phyloP scores from a whole-genome alignment of 106 monocot species.

The Posidonia australis region DNA sequence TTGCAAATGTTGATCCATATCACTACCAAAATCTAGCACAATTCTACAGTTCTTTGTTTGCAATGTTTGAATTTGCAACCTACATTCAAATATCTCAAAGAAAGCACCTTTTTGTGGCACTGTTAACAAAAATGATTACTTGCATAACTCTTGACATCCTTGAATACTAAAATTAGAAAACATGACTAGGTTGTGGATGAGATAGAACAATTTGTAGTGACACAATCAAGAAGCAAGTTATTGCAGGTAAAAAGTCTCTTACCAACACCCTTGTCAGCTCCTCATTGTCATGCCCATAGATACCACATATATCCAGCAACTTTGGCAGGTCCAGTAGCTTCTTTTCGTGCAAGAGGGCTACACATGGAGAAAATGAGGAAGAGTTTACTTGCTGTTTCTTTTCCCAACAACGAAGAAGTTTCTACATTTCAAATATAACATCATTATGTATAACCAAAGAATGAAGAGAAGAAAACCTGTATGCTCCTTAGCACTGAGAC shows the following conservation, averaged over 20 bases:
- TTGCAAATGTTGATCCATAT: too few species aligned
- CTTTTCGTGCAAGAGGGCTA: slow-evolving; percentile 75
- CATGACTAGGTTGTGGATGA: too few species aligned
- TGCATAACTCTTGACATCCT: too few species aligned
- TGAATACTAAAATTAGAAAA: too few species aligned
- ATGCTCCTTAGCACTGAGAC: slow-evolving; percentile 54
- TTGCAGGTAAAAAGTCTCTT: not conserved
- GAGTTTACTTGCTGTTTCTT: not conserved
- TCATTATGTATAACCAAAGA: not conserved
- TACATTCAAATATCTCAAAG: too few species aligned
- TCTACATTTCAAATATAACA: not conserved
- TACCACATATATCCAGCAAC: slow-evolving; percentile 75
- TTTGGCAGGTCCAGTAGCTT: slow-evolving; percentile 55
- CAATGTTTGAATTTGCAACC: too few species aligned
- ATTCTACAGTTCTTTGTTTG: too few species aligned
- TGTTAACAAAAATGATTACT: too few species aligned
- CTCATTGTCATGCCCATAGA: slow-evolving; percentile 57
- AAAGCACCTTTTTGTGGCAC: too few species aligned
- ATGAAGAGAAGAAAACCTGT: slow-evolving; percentile 18
- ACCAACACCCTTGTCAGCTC: slow-evolving; percentile 45
- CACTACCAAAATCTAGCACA: too few species aligned
- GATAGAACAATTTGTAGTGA: too few species aligned
- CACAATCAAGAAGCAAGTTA: not conserved
- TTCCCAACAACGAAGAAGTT: not conserved
- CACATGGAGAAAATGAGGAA: slow-evolving; percentile 16